Percentiles rank a stretch among this genome's conserved stretches.
phyloP scores from a whole-genome alignment of 2,329 filamentous ascomycete species.

The Chaetomiaceae sp. region DNA sequence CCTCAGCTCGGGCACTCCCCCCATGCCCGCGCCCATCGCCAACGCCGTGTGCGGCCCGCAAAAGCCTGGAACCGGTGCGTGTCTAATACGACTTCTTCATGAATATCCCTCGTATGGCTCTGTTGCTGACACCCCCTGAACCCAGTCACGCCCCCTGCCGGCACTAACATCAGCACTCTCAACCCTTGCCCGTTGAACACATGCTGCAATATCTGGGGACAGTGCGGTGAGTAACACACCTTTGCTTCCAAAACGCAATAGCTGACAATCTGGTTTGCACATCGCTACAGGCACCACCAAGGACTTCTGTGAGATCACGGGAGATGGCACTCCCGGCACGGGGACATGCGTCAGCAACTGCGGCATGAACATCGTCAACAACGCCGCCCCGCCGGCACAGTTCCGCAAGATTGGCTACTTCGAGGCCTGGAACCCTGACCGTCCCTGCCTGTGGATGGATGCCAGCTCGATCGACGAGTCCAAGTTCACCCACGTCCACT shows the following conservation, averaged over 20 bases:
- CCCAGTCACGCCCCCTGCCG: constrained; percentile 20
- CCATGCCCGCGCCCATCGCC: constrained; percentile 36
- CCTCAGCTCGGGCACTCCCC: constrained; percentile 25
- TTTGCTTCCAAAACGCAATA: too few relatives aligned
- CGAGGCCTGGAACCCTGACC: constrained; percentile 16
- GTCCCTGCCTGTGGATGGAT: constrained; percentile 11
- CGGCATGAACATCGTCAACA: constrained; percentile 33
- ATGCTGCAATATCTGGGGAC: constrained; percentile 27
- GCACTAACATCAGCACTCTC: constrained; percentile 33
- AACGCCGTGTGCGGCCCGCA: constrained; percentile 44
- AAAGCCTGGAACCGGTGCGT: constrained; percentile 31
- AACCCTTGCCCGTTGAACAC: constrained; percentile 34
- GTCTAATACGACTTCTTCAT: too few relatives aligned
- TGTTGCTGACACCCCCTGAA: too few relatives aligned
- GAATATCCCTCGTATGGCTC: too few relatives aligned
- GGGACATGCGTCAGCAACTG: constrained; percentile 38
- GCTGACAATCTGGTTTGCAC: too few relatives aligned
- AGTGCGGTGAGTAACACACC: too few relatives aligned
- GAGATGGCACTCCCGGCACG: constrained; percentile 28
- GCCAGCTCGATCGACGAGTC: constrained; percentile 9
- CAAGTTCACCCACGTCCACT: constrained; percentile 28
- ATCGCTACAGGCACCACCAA: constrained; percentile 28
- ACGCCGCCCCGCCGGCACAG: neutral
- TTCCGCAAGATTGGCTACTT: constrained; percentile 20
- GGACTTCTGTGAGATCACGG: constrained; percentile 28